Evolutionary conservation across 176 grass and related monocot species (phyloP), one percentile per base, ranked within the genome.

Genomic region (Rhynchospora breviuscula): DNA sequence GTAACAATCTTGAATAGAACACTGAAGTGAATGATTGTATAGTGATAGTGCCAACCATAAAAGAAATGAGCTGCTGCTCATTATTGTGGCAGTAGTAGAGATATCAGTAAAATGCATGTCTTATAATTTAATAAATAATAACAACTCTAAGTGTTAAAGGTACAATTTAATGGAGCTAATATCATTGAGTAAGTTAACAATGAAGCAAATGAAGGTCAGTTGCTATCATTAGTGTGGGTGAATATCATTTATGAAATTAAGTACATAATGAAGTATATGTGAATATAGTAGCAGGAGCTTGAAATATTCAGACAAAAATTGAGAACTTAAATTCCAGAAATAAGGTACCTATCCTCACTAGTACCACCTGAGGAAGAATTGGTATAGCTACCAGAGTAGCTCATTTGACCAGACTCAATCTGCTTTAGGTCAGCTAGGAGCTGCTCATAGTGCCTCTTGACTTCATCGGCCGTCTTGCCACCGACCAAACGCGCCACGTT

Each of bases 401-500:
- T 84, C 59, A 53, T 79, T 61, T 70, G 85, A 75, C 7, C 11
- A 59, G 81, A 85, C 40, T 94, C 88, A 60, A 92, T 97, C 51
- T 26, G 54, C 7, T 75, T 8, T 61, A 97, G 12, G 43, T 92
- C 94, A 53, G 64, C 82, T 6, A 76, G 8, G 13, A 97, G 66
- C 25, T 87, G 35, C 29, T 74, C 65, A 46, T 87, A 92, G 85
- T 94, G 94, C 69, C 59, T 87, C 92, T 92, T 90, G 86, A 97
- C 88, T 0, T 94, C 94, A 13, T 91, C 90, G 0, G 57, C 87
- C 1, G 92, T 82, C 63, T 94, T 97, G 29, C 91, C 94, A 53
- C 83, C 68, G 17, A 92, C 89, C 29, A 90, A 79, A 67, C 80
- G 88, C 4, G 93, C 93, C 56, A 94, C 88, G 0, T 94, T 94